A percentile compares a stretch with the other conserved stretches of the same genome.
These are phyloP conservation scores for Ichthyophthirius multifiliis DNA, from an alignment of 169 alveolate genomes.

Conservation along the genomic window DNA sequence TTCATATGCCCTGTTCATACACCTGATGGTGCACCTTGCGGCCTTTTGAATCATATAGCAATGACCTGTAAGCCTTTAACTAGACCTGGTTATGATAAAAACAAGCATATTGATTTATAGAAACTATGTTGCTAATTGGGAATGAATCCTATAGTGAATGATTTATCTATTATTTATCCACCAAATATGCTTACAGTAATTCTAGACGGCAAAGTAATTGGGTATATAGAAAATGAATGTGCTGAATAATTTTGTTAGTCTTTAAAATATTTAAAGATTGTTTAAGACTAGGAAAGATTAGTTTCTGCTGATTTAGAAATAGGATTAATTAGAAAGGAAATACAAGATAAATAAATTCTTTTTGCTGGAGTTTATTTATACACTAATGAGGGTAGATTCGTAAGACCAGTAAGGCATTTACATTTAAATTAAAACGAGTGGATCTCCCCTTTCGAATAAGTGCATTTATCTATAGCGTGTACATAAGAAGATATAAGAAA, in stretches of 20 bases:
- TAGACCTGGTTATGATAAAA: conserved; percentile 31
- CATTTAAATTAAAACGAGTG: conserved; percentile 89
- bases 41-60: conserved; percentile 96
- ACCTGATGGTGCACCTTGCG: conserved; percentile 99
- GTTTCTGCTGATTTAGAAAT: conserved; percentile 83
- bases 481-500: conserved; percentile 77
- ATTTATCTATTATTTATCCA: conserved; percentile 75
- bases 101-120: conserved; percentile 52
- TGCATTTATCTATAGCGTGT: conserved; percentile 92
- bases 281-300: conserved; percentile 42
- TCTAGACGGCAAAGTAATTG: conserved; percentile 90
- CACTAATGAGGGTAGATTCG: conserved; percentile 96
- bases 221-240: conserved; percentile 72
- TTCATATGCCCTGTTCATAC: conserved; percentile 99
- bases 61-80: conserved; percentile 85
- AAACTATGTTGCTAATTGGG: conserved; percentile 73
- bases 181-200: conserved; percentile 82
- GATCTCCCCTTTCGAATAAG: conserved; percentile 97
- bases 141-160: conserved; percentile 74
- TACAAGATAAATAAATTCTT: conserved; percentile 7
- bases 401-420: conserved; percentile 95
- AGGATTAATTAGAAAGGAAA: conserved; percentile 78
- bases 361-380: conserved; percentile 92
- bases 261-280: conserved; percentile 67
- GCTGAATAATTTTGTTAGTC: conserved; percentile 60